Evolutionary conservation across 352 stramenopile species (phyloP).

Genomic region (Globisporangium polare): DNA sequence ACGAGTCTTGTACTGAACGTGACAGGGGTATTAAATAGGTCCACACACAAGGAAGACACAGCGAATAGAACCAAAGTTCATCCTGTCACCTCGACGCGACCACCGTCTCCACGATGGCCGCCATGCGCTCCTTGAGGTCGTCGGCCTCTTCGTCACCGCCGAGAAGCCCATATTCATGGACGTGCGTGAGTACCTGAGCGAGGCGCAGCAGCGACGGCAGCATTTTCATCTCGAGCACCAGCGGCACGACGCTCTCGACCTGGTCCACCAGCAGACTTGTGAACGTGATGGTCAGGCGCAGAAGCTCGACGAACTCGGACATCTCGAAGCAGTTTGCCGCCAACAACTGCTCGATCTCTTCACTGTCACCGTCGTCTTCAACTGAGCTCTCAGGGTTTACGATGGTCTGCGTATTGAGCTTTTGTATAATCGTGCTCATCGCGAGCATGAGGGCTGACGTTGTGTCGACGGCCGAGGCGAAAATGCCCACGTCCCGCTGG

Average conservation of each 20-base stretch:
- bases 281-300: conserved; percentile 49
- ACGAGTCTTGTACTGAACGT: background rate
- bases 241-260: conserved; percentile 19
- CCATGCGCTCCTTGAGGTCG: conserved; percentile 31
- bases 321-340: conserved; percentile 18
- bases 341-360: background rate
- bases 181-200: conserved; percentile 23
- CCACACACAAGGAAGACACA: background rate
- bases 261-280: conserved; percentile 46
- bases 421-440: conserved; percentile 11
- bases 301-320: conserved; percentile 52
- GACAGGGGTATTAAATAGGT: conserved; percentile 1
- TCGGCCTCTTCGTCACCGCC: conserved; percentile 10
- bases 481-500: conserved; percentile 41
- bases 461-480: conserved; percentile 9
- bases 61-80: background rate
- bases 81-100: conserved; percentile 9
- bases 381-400: background rate
- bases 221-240: conserved; percentile 23
- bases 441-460: conserved; percentile 3
- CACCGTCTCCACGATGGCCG: conserved; percentile 30
- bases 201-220: conserved; percentile 41
- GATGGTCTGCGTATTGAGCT: conserved; percentile 1
- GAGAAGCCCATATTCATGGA: conserved; percentile 16
- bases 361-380: background rate